Base-by-base conservation (phyloP, 495 filamentous ascomycete genomes). In the Xylaria venustula region DNA sequence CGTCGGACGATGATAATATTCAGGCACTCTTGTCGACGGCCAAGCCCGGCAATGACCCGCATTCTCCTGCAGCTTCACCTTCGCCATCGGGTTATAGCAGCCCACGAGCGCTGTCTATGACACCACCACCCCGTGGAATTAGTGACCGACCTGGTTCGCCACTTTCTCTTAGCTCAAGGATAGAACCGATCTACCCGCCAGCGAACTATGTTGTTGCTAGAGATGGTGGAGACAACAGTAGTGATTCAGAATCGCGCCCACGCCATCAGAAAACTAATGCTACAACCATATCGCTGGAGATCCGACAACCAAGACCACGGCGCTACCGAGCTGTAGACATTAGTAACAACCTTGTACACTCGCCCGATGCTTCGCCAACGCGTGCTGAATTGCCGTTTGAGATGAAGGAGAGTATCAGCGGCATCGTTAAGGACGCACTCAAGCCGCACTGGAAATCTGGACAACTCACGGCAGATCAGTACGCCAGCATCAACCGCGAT, bases 401-500 rank as follows among this genome's bases (percentile, higher is more conserved):
- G 44, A 85, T 88, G 56, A 97, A 97, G 69, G 81, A 90, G 49
- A 90, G 85, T 59, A 87, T 97, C 47, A 91, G 89, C 68, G 85
- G 83, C 58, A 89, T 96, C 75, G 92, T 97, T 49, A 86, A 87
- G 26, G 75, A 80, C 20, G 90, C 87, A 0, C 79, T 97, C 20
- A 89, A 88, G 54, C 90, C 92, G 20, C 84, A 89, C 63, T 95
- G 79, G 80, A 77, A 89, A 61, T 83, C 85, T 12, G 85, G 85
- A 56, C 77, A 85, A 45, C 77, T 97, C 9, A 87, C 86, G 32
- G 87, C 90, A 65, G 88, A 95, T 41, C 88, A 96, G 71, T 97
- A 90, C 75, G 92, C 88, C 5, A 84, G 87, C 46, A 92, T 96
- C 75, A 96, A 96, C 70, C 85, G 91, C 46, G 87, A 85, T 36